Percentiles rank a stretch among this genome's conserved stretches.
phyloP scores from a whole-genome alignment of 1,139 yeast genomes.

The Nakaseomyces delphensis region DNA sequence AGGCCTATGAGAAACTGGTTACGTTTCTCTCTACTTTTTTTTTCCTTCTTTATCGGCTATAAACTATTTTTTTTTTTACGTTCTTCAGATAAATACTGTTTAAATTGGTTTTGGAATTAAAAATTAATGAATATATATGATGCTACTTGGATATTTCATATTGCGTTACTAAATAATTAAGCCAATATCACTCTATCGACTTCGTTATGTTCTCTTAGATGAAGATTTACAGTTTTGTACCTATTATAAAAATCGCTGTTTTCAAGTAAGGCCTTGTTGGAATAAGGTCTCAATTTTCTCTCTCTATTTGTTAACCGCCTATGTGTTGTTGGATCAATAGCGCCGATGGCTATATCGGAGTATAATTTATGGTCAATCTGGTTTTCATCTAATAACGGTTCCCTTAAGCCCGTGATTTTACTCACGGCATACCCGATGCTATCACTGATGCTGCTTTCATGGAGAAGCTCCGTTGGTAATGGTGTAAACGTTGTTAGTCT shows the following conservation, averaged over 20 bases:
- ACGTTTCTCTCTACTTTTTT: too few relatives aligned
- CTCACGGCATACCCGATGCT: constrained; percentile 50
- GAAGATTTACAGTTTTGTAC: not conserved
- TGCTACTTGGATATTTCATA: too few relatives aligned
- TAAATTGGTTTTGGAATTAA: too few relatives aligned
- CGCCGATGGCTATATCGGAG: constrained; percentile 52
- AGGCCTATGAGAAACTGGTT: too few relatives aligned
- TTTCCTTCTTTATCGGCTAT: too few relatives aligned
- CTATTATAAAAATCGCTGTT: not conserved
- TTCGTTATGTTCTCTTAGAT: not conserved
- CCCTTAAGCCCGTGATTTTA: constrained; percentile 13
- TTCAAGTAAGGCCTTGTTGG: constrained; percentile 12
- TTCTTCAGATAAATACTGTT: too few relatives aligned
- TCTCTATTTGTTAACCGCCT: constrained; percentile 35
- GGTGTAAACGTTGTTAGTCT: constrained; percentile 49
- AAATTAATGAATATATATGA: too few relatives aligned
- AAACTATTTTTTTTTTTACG: too few relatives aligned
- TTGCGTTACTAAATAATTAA: too few relatives aligned
- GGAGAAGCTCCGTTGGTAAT: constrained; percentile 36
- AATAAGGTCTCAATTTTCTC: constrained; percentile 21
- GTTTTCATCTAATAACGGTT: constrained; percentile 30
- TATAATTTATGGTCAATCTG: constrained; percentile 38
- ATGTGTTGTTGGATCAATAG: constrained; percentile 52
- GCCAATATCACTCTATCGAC: too few relatives aligned
- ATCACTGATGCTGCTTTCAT: constrained; percentile 36